Percentiles rank a stretch among this genome's conserved stretches.
These are phyloP conservation scores for Crithidia mellificae DNA, from an alignment of 208 protist species.

Conservation along the genomic window DNA sequence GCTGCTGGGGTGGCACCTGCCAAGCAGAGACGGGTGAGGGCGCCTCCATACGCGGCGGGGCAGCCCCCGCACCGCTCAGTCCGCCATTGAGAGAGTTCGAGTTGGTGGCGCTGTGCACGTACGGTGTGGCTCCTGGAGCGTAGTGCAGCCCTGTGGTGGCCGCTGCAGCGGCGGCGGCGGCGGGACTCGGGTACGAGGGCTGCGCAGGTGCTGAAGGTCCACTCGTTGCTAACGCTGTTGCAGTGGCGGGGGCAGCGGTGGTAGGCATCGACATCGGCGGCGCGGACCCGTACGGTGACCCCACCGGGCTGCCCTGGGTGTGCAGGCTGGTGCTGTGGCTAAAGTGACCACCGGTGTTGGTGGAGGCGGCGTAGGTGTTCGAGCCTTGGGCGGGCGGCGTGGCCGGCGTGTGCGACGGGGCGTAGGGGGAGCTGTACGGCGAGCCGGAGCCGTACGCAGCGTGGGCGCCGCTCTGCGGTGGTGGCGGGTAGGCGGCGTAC, in stretches of 20 bases:
- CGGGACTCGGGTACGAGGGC: no score
- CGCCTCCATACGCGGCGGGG: no score
- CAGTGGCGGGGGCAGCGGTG: background rate
- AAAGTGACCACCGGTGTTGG: background rate
- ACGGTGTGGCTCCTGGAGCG: background rate
- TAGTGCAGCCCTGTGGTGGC: background rate
- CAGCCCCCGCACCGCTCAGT: no score
- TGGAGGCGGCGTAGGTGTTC: slow-evolving; percentile 13
- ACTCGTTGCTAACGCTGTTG: no score
- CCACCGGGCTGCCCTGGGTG: background rate
- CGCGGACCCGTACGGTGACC: background rate
- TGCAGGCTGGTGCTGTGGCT: background rate
- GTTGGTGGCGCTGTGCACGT: background rate
- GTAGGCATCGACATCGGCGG: background rate
- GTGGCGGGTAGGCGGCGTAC: slow-evolving; percentile 10
- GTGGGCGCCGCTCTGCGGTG: slow-evolving; percentile 6
- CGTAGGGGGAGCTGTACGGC: slow-evolving; percentile 4
- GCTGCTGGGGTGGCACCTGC: slow-evolving; percentile 1
- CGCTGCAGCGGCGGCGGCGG: background rate
- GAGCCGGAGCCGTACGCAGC: background rate
- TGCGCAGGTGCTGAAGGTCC: no score
- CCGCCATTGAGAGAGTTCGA: background rate
- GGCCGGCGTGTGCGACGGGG: slow-evolving; percentile 5
- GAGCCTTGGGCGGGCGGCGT: slow-evolving; percentile 11
- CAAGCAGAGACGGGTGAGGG: slow-evolving; percentile 3